Evolutionary conservation across 2,329 filamentous ascomycete genomes (phyloP), one percentile per base, ranked within the genome.

Genomic region (Madurella fahalii): DNA sequence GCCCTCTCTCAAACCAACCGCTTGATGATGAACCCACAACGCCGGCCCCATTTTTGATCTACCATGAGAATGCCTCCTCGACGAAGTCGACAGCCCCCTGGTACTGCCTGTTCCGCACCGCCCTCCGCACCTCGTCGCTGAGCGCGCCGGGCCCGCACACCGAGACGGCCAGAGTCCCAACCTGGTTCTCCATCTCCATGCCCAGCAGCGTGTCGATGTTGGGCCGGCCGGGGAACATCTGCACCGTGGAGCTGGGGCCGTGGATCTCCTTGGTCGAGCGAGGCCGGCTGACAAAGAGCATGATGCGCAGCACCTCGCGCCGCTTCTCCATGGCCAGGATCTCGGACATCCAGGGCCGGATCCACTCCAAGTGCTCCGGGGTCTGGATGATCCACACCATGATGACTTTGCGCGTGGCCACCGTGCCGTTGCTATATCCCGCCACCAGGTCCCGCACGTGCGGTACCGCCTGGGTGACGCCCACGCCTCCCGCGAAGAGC

Each of bases 281-380:
- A 5, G 86, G 87, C 54, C 87, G 77, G 61, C 84, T 89, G 63
- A 92, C 85, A 68, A 91, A 92, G 51, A 92, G 81, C 74, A 90
- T 82, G 69, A 92, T 88, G 61, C 85, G 84, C 51, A 92, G 77
- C 50, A 87, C 80, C 56, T 91, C 87, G 53, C 88, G 81, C 47
- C 87, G 82, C 68, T 79, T 82, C 54, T 89, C 85, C 84, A 91
- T 87, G 55, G 82, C 81, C 40, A 91, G 76, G 58, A 91, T 90
- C 65, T 86, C 80, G 3, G 87, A 90, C 88, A 92, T 91, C 86
- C 87, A 91, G 8, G 86, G 86, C 45, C 87, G 79, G 66, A 91
- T 90, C 87, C 87, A 92, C 69, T 92, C 87, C 31, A 92, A 77
- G 68, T 91, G 87, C 72, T 91, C 88, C 63, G 86, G 86, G 64